Conservation (phyloP, 2,329 filamentous ascomycete genomes). For the Dothideomycetes sp. region DNA sequence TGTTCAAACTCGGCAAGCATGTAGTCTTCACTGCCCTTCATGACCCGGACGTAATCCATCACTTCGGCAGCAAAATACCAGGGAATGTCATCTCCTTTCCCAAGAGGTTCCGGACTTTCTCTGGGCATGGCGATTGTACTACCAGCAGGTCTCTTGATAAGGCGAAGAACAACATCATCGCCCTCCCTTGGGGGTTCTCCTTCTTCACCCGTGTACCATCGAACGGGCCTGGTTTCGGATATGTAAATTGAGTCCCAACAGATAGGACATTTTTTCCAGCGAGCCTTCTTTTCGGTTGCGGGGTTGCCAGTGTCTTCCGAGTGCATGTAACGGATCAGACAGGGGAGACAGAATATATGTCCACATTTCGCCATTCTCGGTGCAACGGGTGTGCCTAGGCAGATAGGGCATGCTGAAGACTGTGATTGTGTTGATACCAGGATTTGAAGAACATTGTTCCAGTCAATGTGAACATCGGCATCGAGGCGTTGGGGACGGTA, state of each 20-base stretch:
- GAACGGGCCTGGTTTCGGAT: conserved; percentile 79
- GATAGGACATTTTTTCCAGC: conserved; percentile 93
- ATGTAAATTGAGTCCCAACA: conserved; percentile 91
- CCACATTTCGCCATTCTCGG: conserved; percentile 96
- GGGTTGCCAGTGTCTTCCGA: conserved; percentile 59
- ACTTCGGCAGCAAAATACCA: conserved; percentile 95
- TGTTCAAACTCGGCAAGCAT: conserved; percentile 71
- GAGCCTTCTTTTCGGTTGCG: conserved; percentile 55
- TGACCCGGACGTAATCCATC: conserved; percentile 86
- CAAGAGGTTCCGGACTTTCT: conserved; percentile 64
- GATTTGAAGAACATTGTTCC: conserved; percentile 83
- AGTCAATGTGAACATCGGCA: conserved; percentile 82
- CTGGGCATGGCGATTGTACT: conserved; percentile 82
- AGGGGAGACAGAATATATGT: conserved; percentile 92
- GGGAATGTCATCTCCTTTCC: conserved; percentile 66
- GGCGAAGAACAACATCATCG: conserved; percentile 76
- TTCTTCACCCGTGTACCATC: conserved; percentile 87
- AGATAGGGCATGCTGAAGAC: conserved; percentile 83
- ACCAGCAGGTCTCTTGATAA: conserved; percentile 70
- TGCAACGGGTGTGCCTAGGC: conserved; percentile 82
- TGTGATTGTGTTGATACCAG: conserved; percentile 86
- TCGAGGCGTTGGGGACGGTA: conserved; percentile 76
- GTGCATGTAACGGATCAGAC: conserved; percentile 92
- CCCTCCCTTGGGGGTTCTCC: conserved; percentile 70
- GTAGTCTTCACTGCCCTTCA: conserved; percentile 87